Base-by-base conservation (phyloP, 192 early-diverging fungal genomes). In the Entomortierella lignicola region DNA sequence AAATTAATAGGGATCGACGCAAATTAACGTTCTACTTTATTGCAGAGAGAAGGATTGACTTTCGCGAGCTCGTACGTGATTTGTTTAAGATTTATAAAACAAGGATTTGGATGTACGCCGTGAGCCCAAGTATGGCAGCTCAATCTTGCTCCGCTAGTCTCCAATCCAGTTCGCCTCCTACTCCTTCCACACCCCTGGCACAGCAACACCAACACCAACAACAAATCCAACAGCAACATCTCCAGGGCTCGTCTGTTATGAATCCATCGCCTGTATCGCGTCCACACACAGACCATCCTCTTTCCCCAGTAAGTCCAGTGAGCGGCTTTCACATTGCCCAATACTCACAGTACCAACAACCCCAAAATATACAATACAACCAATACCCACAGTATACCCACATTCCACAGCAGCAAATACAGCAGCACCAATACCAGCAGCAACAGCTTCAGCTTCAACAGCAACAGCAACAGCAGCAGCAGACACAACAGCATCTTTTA, bases 11-110 rank as follows among this genome's bases (percentile, higher is more conserved):
- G 91, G 96, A 99, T 82, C 88, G 97, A 21, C 90, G 94, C 63
- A 99, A 99, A 87, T 86, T 99, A 30, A 98, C 96, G 1, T 99
- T 98, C 68, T 97, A 97, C 80, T 99, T 97, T 87, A 90, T 95
- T 27, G 96, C 96, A 21, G 94, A 96, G 48, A 89, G 93, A 64
- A 89, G 97, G 32, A 94, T 99, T 61, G 96, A 99, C 83, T 99
- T 99, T 83, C 89, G 96, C 57, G 96, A 98, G 83, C 87, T 99
- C 64, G 96, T 98, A 52, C 87, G 96, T 34, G 96, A 97, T 59
- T 87, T 98, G 56, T 99, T 98, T 84, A 98, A 97, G 83, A 91
- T 97, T 47, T 98, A 96, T 81, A 99, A 99, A 79, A 97, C 97
- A 25, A 91, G 97, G 43, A 97, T 99, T 69, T 99, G 97, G 97